Evolutionary conservation across 495 filamentous ascomycete genomes (phyloP).

Genomic region (Hypoxylon rickii): DNA sequence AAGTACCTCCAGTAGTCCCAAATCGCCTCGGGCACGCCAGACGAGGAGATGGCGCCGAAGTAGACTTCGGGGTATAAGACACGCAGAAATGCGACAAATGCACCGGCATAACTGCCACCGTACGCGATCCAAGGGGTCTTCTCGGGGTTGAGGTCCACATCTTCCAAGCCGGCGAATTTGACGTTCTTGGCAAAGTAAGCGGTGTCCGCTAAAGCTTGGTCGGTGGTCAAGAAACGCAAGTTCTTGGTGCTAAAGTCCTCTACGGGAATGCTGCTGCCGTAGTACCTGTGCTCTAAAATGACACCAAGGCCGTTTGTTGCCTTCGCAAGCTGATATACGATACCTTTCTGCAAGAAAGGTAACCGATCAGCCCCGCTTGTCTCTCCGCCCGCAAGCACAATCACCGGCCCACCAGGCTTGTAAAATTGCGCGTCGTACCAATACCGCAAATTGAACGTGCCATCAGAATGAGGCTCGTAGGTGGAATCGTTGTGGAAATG

Average conservation of each 20-base stretch:
- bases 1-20: slow-evolving; percentile 75
- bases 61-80: slow-evolving; percentile 70
- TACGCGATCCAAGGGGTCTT: slow-evolving; percentile 69
- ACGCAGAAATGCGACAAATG: slow-evolving; percentile 71
- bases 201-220: slow-evolving; percentile 73
- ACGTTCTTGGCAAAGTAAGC: slow-evolving; percentile 73
- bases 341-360: slow-evolving; percentile 70
- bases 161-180: slow-evolving; percentile 66
- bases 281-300: slow-evolving; percentile 77
- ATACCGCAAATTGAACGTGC: slow-evolving; percentile 66
- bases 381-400: slow-evolving; percentile 72
- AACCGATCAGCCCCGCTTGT: slow-evolving; percentile 59
- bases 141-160: slow-evolving; percentile 60
- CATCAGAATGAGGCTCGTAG: slow-evolving; percentile 70
- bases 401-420: slow-evolving; percentile 70
- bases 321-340: slow-evolving; percentile 63
- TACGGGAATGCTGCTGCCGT: slow-evolving; percentile 64
- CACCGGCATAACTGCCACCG: slow-evolving; percentile 76
- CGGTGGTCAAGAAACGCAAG: slow-evolving; percentile 74
- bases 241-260: slow-evolving; percentile 64
- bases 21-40: slow-evolving; percentile 71
- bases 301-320: slow-evolving; percentile 72
- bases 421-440: slow-evolving; percentile 74
- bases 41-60: slow-evolving; percentile 71
- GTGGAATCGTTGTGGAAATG: slow-evolving; percentile 73